Evolutionary conservation across 2,329 filamentous ascomycete genomes (phyloP).

Genomic region (Claviceps humidiphila): DNA sequence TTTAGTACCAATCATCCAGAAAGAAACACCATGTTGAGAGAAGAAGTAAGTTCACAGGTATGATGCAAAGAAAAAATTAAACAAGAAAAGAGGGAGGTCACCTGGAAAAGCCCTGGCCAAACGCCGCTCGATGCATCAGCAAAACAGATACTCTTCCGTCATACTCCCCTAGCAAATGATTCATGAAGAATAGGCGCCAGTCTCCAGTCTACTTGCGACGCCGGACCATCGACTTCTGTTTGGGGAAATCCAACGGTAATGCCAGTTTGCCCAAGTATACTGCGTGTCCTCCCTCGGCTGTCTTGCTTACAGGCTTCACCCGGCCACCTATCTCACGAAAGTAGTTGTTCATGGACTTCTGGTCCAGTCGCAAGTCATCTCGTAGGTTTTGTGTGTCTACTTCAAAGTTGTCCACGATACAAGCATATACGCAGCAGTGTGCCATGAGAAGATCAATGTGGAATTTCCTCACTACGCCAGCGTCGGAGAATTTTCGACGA

Average conservation of each 20-base stretch:
- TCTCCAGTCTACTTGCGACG: conserved; percentile 7
- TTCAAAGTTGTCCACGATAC: conserved; percentile 60
- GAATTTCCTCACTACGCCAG: conserved; percentile 53
- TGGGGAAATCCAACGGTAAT: conserved; percentile 75
- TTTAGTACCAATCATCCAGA: not conserved
- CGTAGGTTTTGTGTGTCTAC: conserved; percentile 57
- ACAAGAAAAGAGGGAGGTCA: not conserved
- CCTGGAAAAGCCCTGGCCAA: not conserved
- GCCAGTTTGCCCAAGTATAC: conserved; percentile 52
- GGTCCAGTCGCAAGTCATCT: conserved; percentile 59
- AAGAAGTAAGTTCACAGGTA: not conserved
- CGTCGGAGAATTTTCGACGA: conserved; percentile 54
- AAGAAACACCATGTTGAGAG: not conserved
- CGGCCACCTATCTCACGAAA: conserved; percentile 65
- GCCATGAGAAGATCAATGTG: conserved; percentile 60
- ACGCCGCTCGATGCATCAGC: conserved; percentile 7
- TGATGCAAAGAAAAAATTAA: not conserved
- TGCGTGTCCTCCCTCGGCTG: conserved; percentile 41
- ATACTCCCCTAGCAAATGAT: not conserved
- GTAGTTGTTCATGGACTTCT: conserved; percentile 57
- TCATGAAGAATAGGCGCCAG: not conserved
- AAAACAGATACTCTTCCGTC: not conserved
- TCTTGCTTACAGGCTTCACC: conserved; percentile 46
- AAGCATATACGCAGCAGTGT: conserved; percentile 57
- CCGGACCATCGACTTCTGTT: conserved; percentile 30